phyloP scores from a whole-genome alignment of 306 rosid genomes.

The Sindora glabra region DNA sequence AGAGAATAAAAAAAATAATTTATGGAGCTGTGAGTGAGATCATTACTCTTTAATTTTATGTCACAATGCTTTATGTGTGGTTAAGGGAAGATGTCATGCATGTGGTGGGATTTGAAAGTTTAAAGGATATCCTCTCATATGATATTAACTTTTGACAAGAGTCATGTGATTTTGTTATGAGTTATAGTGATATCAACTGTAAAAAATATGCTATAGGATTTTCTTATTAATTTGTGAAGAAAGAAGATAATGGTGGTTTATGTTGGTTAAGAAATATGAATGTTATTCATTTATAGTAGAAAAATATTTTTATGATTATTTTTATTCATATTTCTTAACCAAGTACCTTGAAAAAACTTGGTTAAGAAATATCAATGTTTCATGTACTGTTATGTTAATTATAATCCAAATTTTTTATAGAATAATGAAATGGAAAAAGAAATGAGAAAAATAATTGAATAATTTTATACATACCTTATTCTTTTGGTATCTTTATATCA shows the following conservation, averaged over 20 bases:
- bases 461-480: too few relatives aligned
- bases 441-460: too few relatives aligned
- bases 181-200: conserved; percentile 20
- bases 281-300: background rate
- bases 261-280: background rate
- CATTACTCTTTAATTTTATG: background rate
- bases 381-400: too few relatives aligned
- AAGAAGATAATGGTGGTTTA: background rate
- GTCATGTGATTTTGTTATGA: conserved; percentile 24
- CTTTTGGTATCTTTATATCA: too few relatives aligned
- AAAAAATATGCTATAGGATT: conserved; percentile 6
- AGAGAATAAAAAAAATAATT: too few relatives aligned
- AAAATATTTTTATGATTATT: too few relatives aligned
- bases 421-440: too few relatives aligned
- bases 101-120: conserved; percentile 7
- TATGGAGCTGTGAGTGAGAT: too few relatives aligned
- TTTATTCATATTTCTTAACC: too few relatives aligned
- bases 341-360: too few relatives aligned
- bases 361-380: too few relatives aligned
- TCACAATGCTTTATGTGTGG: background rate
- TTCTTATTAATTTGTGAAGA: background rate
- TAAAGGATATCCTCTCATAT: conserved; percentile 16
- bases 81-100: conserved; percentile 5
- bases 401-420: too few relatives aligned
- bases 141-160: conserved; percentile 15